Percentiles rank a stretch among this genome's conserved stretches.
Conservation (phyloP, 768 basidiomycete genomes). For the Amanita rubescens region DNA sequence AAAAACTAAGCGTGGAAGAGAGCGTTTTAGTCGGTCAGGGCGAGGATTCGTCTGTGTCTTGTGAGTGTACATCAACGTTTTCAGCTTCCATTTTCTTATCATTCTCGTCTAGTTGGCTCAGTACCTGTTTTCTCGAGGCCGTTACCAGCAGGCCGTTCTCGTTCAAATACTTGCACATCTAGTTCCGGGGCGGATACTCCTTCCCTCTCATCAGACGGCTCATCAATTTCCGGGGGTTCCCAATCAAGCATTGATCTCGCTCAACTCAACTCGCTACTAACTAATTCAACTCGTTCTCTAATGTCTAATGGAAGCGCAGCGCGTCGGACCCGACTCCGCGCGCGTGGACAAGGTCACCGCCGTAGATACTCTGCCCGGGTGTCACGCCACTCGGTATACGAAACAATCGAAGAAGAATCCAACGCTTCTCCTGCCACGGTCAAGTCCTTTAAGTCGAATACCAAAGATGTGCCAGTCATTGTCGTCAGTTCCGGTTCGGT, state of each 20-base stretch:
- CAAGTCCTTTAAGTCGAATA: slow-evolving; percentile 19
- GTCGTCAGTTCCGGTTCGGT: slow-evolving; percentile 49
- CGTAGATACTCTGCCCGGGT: slow-evolving; percentile 60
- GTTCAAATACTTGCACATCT: slow-evolving; percentile 62
- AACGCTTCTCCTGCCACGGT: slow-evolving; percentile 24
- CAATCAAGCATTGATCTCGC: slow-evolving; percentile 72
- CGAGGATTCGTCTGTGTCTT: slow-evolving; percentile 46
- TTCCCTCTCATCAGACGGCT: slow-evolving; percentile 65
- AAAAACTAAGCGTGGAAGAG: slow-evolving; percentile 62
- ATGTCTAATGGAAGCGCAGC: slow-evolving; percentile 27
- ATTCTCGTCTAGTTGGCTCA: slow-evolving; percentile 28
- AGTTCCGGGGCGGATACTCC: slow-evolving; percentile 67
- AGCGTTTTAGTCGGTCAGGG: slow-evolving; percentile 58
- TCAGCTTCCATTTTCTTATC: slow-evolving; percentile 6
- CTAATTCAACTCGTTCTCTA: slow-evolving; percentile 49
- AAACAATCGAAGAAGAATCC: slow-evolving; percentile 72
- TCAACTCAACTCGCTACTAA: slow-evolving; percentile 48
- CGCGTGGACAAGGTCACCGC: slow-evolving; percentile 61
- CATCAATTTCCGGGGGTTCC: slow-evolving; percentile 63
- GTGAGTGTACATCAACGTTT: slow-evolving; percentile 34
- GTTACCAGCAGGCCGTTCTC: slow-evolving; percentile 38
- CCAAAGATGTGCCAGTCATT: slow-evolving; percentile 37
- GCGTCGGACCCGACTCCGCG: slow-evolving; percentile 40
- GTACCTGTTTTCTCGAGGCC: slow-evolving; percentile 60
- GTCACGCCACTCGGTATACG: slow-evolving; percentile 65